phyloP scores from a whole-genome alignment of 768 basidiomycete species.

The Tylopilus sp. region DNA sequence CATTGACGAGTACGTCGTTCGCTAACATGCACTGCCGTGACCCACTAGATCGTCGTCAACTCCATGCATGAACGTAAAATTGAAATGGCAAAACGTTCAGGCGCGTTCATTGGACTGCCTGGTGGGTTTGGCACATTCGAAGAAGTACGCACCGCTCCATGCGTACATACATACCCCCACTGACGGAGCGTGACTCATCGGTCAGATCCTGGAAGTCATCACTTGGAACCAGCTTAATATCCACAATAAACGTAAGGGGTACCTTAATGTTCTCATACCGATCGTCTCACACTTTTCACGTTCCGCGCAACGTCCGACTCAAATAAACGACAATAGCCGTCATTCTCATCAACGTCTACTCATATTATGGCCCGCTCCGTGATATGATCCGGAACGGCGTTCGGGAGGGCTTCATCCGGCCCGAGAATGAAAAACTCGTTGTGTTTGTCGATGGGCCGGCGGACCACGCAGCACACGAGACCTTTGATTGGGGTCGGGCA shows the following conservation, averaged over 20 bases:
- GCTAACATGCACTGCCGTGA: constrained; percentile 6
- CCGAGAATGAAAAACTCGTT: constrained; percentile 58
- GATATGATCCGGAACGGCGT: constrained; percentile 66
- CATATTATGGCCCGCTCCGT: constrained; percentile 82
- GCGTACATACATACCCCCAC: neutral
- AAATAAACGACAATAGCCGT: constrained; percentile 51
- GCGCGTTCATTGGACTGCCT: constrained; percentile 85
- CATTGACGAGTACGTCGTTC: neutral
- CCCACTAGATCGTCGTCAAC: constrained; percentile 60
- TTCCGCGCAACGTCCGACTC: neutral
- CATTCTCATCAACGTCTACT: constrained; percentile 79
- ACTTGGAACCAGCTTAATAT: constrained; percentile 95
- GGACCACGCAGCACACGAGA: constrained; percentile 47
- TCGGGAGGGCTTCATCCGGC: constrained; percentile 70
- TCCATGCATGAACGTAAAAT: constrained; percentile 90
- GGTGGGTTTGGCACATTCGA: constrained; percentile 96
- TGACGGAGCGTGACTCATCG: constrained; percentile 4
- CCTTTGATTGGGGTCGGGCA: constrained; percentile 77
- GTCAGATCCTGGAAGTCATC: constrained; percentile 80
- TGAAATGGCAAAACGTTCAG: constrained; percentile 79
- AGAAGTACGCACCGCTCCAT: constrained; percentile 49
- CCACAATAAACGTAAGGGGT: constrained; percentile 69
- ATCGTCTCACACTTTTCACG: neutral
- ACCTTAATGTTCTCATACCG: neutral
- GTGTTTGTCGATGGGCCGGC: constrained; percentile 74